phyloP scores from a whole-genome alignment of 2,329 filamentous ascomycete species.

The Talaromyces atroroseus region DNA sequence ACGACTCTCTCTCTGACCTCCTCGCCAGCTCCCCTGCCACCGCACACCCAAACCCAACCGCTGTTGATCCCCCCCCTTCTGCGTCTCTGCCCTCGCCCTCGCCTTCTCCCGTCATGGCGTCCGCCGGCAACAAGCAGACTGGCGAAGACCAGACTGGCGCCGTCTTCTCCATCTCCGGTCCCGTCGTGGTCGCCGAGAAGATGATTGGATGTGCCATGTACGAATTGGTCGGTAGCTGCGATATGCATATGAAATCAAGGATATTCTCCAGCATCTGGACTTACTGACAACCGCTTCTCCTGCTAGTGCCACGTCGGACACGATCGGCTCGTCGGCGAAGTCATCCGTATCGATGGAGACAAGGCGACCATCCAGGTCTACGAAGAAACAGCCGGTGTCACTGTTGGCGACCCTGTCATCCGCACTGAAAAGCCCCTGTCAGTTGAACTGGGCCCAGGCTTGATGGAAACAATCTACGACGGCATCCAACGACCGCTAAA shows the following conservation, averaged over 20 bases:
- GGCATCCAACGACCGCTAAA: constrained; percentile 94
- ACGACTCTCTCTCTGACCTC: neutral
- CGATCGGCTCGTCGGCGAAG: constrained; percentile 88
- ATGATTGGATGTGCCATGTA: constrained; percentile 99
- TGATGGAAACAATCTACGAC: constrained; percentile 99
- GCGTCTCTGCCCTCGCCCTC: constrained; percentile 1
- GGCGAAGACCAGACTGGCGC: constrained; percentile 55
- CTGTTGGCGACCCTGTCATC: constrained; percentile 84
- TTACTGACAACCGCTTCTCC: neutral
- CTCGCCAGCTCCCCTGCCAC: neutral
- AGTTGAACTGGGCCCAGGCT: constrained; percentile 90
- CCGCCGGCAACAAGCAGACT: constrained; percentile 41
- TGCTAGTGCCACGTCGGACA: constrained; percentile 80
- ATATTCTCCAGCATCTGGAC: neutral
- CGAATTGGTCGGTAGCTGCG: constrained; percentile 68
- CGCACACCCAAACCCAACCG: neutral
- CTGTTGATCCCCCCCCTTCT: too few species aligned
- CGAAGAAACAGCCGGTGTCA: constrained; percentile 96
- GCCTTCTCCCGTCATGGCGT: constrained; percentile 35
- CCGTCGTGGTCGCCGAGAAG: constrained; percentile 94
- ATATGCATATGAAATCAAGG: too few species aligned
- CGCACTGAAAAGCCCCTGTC: constrained; percentile 94
- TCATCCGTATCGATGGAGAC: constrained; percentile 94
- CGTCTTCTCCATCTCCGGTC: constrained; percentile 71
- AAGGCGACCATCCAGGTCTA: constrained; percentile 98